Percentiles rank a stretch among this genome's conserved stretches.
phyloP scores from a whole-genome alignment of 78 protist genomes.

The Capsaspora owczarzaki region DNA sequence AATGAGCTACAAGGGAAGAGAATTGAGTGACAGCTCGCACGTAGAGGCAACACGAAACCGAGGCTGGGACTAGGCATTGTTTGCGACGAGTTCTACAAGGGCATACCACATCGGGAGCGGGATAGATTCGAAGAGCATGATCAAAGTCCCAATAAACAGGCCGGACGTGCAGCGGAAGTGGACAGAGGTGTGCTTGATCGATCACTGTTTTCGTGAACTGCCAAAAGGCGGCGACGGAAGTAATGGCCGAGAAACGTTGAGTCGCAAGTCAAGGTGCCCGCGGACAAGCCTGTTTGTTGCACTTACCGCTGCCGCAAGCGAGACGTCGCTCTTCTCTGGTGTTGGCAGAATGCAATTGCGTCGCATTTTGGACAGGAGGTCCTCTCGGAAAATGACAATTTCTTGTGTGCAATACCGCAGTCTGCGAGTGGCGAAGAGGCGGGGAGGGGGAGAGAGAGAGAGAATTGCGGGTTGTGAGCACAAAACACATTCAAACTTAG shows the following conservation, averaged over 20 bases:
- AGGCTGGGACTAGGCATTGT: neutral
- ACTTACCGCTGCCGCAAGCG: no score
- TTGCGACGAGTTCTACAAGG: neutral
- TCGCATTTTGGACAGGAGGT: slow-evolving; percentile 43
- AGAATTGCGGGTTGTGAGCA: no score
- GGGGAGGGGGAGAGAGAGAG: neutral
- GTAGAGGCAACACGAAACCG: neutral
- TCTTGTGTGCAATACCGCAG: slow-evolving; percentile 50
- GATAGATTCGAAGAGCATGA: slow-evolving; percentile 50
- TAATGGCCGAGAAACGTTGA: neutral
- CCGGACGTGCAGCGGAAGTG: slow-evolving; percentile 40
- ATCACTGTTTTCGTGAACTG: slow-evolving; percentile 29
- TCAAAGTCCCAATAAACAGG: slow-evolving; percentile 64
- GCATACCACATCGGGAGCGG: slow-evolving; percentile 46
- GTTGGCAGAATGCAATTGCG: slow-evolving; percentile 37
- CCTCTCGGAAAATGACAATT: slow-evolving; percentile 53
- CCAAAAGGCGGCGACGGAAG: neutral
- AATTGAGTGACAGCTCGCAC: neutral
- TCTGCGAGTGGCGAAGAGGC: neutral
- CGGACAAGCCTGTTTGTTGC: no score
- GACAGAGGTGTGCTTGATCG: slow-evolving; percentile 53
- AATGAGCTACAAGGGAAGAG: neutral
- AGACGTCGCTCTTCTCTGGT: no score
- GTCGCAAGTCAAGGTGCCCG: no score
- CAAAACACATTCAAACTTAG: no score